Percentiles rank a stretch among this genome's conserved stretches.
phyloP scores from a whole-genome alignment of 2,329 filamentous ascomycete genomes.

The Aspergillus bombycis region DNA sequence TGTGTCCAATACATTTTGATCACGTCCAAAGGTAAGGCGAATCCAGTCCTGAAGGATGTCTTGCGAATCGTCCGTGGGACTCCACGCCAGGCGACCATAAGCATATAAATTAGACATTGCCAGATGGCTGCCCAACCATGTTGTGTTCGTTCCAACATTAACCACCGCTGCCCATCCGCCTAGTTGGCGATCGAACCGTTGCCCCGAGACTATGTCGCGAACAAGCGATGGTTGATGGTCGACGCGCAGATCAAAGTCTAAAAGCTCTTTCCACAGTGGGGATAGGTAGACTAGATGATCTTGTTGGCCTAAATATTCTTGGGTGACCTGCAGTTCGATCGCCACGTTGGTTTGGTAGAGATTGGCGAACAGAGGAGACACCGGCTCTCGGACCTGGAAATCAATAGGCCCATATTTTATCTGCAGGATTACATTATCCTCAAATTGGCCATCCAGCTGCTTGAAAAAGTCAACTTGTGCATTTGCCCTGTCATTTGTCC shows the following conservation, averaged over 20 bases:
- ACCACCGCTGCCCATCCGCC: constrained; percentile 69
- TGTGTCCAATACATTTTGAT: constrained; percentile 58
- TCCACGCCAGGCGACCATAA: constrained; percentile 69
- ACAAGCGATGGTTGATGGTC: constrained; percentile 60
- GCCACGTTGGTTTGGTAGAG: constrained; percentile 53
- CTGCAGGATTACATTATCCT: constrained; percentile 71
- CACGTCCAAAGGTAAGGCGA: constrained; percentile 65
- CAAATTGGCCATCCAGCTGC: constrained; percentile 65
- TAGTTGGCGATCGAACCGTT: constrained; percentile 59
- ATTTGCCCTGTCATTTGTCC: constrained; percentile 70
- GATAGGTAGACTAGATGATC: constrained; percentile 69
- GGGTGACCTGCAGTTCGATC: constrained; percentile 68
- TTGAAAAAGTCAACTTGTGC: constrained; percentile 70
- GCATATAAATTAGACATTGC: constrained; percentile 74
- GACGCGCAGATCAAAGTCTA: constrained; percentile 68
- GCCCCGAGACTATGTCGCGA: constrained; percentile 63
- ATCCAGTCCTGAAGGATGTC: constrained; percentile 66
- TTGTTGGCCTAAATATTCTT: constrained; percentile 74
- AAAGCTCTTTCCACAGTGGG: constrained; percentile 68
- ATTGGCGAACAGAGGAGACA: constrained; percentile 65
- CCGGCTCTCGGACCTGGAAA: constrained; percentile 71
- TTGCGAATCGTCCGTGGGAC: constrained; percentile 55
- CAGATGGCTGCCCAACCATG: constrained; percentile 71
- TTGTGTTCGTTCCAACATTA: constrained; percentile 67
- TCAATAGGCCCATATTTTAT: constrained; percentile 77